A percentile compares a stretch with the other conserved stretches of the same genome.
Conservation (phyloP, 2,329 filamentous ascomycete genomes). For the Clarireedia sp. region DNA sequence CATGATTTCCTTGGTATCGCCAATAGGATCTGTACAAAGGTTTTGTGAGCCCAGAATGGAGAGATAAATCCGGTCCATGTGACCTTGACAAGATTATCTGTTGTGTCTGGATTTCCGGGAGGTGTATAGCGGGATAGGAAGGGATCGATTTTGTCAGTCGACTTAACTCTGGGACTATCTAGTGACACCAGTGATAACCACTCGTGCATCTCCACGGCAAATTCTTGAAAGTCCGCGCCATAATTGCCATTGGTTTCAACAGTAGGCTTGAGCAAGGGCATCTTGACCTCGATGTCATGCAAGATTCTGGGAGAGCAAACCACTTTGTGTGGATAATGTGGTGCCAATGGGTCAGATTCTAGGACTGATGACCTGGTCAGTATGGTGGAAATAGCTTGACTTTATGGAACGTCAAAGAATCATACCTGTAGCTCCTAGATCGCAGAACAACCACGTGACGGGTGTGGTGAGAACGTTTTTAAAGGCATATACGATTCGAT, state of each 20-base stretch:
- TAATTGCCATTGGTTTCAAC: conserved; percentile 30
- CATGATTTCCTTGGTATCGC: conserved; percentile 40
- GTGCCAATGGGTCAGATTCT: conserved; percentile 41
- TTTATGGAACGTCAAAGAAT: neutral
- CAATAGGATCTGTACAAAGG: conserved; percentile 39
- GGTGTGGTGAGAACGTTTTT: conserved; percentile 65
- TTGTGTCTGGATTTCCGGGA: conserved; percentile 32
- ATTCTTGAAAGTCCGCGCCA: conserved; percentile 51
- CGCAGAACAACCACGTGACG: conserved; percentile 71
- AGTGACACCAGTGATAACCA: conserved; percentile 65
- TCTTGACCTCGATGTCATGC: conserved; percentile 24
- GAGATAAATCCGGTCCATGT: conserved; percentile 54
- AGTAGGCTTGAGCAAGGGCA: conserved; percentile 26
- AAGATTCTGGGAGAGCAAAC: conserved; percentile 29
- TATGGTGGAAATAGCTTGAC: conserved; percentile 4
- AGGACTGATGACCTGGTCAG: conserved; percentile 32
- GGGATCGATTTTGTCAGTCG: conserved; percentile 53
- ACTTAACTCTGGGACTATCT: conserved; percentile 53
- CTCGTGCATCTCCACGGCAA: conserved; percentile 58
- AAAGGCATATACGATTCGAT: conserved; percentile 28
- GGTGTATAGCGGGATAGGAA: conserved; percentile 62
- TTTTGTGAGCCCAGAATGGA: conserved; percentile 42
- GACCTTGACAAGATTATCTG: conserved; percentile 38
- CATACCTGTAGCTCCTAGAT: conserved; percentile 44
- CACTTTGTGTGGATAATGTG: conserved; percentile 37